These are phyloP conservation scores for Kwoniella mangroviensis DNA, from an alignment of 768 basidiomycete genomes.

Conservation along the genomic window DNA sequence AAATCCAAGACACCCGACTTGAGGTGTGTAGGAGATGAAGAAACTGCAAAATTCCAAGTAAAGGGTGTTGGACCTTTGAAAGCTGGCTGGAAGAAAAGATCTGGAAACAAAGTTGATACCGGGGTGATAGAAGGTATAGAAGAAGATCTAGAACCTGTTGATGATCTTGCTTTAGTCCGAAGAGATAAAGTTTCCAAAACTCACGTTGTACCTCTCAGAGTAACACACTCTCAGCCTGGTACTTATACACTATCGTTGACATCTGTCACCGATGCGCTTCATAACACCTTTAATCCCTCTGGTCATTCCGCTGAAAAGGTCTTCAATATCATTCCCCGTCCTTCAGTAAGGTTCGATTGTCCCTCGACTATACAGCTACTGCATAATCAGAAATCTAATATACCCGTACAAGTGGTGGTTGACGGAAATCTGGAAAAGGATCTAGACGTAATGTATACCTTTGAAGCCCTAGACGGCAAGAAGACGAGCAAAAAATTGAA, in stretches of 20 bases:
- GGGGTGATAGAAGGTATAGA: conserved; percentile 54
- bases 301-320: conserved; percentile 60
- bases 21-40: conserved; percentile 52
- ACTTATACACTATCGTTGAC: conserved; percentile 68
- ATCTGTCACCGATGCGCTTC: conserved; percentile 78
- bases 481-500: conserved; percentile 70
- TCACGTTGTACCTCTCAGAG: conserved; percentile 47
- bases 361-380: conserved; percentile 69
- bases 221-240: conserved; percentile 45
- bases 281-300: conserved; percentile 67
- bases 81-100: conserved; percentile 48
- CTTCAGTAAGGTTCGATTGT: conserved; percentile 71
- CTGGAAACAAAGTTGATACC: conserved; percentile 33
- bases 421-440: conserved; percentile 60
- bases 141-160: conserved; percentile 35
- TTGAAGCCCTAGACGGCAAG: conserved; percentile 65
- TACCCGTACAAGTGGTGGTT: conserved; percentile 67
- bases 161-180: conserved; percentile 32
- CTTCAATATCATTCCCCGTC: conserved; percentile 72
- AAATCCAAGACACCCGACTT: conserved; percentile 61
- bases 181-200: conserved; percentile 43
- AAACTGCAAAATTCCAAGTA: conserved; percentile 44
- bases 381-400: conserved; percentile 66
- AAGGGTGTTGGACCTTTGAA: conserved; percentile 50
- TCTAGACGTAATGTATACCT: conserved; percentile 65